A percentile compares a stretch with the other conserved stretches of the same genome.
Conservation (phyloP, 2,329 filamentous ascomycete genomes). For the Drechslera avenae region DNA sequence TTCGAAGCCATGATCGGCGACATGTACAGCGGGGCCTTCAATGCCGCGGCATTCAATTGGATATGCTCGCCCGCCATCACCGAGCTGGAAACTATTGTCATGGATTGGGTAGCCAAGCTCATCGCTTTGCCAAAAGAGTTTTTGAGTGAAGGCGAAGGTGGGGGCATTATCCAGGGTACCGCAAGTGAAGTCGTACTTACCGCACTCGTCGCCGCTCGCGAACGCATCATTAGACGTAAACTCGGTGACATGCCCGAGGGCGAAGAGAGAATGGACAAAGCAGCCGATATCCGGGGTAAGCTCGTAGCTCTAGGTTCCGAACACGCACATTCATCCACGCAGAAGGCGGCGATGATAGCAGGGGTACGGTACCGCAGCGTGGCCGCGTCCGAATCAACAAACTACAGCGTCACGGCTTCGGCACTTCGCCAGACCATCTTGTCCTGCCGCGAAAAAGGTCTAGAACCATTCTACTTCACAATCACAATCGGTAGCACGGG, state of each 20-base stretch:
- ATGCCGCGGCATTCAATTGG: conserved; percentile 95
- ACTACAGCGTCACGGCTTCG: conserved; percentile 71
- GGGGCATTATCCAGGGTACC: conserved; percentile 92
- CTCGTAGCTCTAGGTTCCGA: conserved; percentile 82
- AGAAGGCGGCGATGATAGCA: conserved; percentile 85
- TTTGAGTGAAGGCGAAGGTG: conserved; percentile 74
- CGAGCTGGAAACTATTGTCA: conserved; percentile 88
- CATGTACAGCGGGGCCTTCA: conserved; percentile 88
- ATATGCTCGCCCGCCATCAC: conserved; percentile 90
- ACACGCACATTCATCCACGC: conserved; percentile 80
- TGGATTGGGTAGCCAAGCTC: conserved; percentile 87
- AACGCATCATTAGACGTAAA: conserved; percentile 61
- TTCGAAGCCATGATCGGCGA: conserved; percentile 89
- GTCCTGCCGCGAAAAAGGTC: conserved; percentile 68
- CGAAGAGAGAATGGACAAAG: conserved; percentile 58
- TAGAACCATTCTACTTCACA: conserved; percentile 87
- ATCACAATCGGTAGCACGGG: conserved; percentile 84
- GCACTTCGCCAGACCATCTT: conserved; percentile 67
- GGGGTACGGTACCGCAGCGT: conserved; percentile 81
- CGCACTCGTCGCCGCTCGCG: conserved; percentile 83
- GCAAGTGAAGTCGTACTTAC: conserved; percentile 88
- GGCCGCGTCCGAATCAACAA: conserved; percentile 64
- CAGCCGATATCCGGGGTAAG: conserved; percentile 68
- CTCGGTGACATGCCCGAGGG: conserved; percentile 38
- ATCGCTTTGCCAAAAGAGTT: conserved; percentile 75